Evolutionary conservation across 2,329 filamentous ascomycete species (phyloP), one percentile per base, ranked within the genome.

Genomic region (Cryphonectria japonica): DNA sequence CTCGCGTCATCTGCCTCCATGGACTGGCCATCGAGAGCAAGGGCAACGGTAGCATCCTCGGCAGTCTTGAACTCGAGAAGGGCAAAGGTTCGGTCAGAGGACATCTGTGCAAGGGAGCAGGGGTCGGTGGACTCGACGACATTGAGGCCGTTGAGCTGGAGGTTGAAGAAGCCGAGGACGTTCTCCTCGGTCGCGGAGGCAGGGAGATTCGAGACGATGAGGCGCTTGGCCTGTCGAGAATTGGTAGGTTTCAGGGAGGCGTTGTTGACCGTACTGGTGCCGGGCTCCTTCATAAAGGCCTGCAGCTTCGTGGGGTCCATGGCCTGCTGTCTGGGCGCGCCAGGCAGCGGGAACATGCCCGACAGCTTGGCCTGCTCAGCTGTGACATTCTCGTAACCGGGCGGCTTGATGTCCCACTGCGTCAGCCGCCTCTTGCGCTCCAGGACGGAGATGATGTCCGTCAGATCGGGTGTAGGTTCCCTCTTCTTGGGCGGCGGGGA

Each of bases 371-470:
- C 97, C 81, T 99, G 97, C 82, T 99, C 97, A 32, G 96, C 94
- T 2, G 96, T 98, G 75, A 99, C 95, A 81, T 96, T 97, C 79
- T 99, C 97, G 78, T 99, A 99, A 61, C 96, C 95, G 22, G 94
- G 93, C 7, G 96, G 96, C 84, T 99, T 99, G 81, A 99, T 98
- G 80, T 99, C 97, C 96, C 96, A 99, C 82, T 99, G 97, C 50
- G 95, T 98, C 85, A 99, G 85, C 72, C 96, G 92, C 76, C 97
- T 92, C 85, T 95, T 96, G 77, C 95, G 91, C 78, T 95, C 91
- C 74, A 94, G 85, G 71, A 99, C 86, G 4, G 94, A 89, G n/a
- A 92, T 85, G 72, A 97, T 85, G 77, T 97, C 90, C 72, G 95
- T 97, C 79, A 99, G 85, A 80, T 99, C 97, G 50, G 96, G 97